Conservation (phyloP, 352 stramenopile species). For the Phytophthora multivora region DNA sequence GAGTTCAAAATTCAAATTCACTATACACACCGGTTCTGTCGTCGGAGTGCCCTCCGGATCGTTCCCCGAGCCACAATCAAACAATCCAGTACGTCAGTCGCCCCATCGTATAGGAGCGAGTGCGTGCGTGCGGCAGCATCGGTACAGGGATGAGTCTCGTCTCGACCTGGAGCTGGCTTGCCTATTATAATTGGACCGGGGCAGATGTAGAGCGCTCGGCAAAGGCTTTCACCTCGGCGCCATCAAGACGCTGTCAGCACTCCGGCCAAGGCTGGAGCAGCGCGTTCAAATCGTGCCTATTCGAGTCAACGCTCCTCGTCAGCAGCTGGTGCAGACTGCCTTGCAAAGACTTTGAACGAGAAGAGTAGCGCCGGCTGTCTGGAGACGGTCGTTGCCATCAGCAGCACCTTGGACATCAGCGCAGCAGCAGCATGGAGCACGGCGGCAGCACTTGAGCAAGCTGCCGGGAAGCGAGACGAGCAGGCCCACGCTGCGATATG, state of each 20-base stretch:
- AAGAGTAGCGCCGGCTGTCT: background rate
- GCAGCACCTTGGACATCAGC: background rate
- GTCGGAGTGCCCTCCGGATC: background rate
- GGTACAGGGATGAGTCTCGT: conserved; percentile 23
- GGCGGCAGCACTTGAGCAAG: background rate
- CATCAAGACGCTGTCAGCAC: conserved; percentile 1
- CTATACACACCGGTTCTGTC: conserved; percentile 17
- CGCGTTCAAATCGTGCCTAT: conserved; percentile 23
- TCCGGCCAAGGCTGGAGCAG: background rate
- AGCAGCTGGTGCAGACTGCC: conserved; percentile 19
- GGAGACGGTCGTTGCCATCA: conserved; percentile 3
- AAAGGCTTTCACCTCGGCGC: background rate
- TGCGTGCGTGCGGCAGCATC: conserved; percentile 29
- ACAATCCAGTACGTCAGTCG: conserved; percentile 44
- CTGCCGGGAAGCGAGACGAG: conserved; percentile 5
- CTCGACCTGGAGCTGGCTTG: background rate
- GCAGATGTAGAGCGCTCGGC: conserved; percentile 6
- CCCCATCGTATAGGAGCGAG: conserved; percentile 41
- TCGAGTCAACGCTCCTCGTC: conserved; percentile 21
- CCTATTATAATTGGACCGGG: conserved; percentile 3
- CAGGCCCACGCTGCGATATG: conserved; percentile 31
- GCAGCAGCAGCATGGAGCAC: conserved; percentile 4
- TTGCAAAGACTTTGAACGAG: conserved; percentile 5
- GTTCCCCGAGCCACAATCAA: conserved; percentile 39
- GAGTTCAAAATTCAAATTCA: conserved; percentile 3